A percentile compares a stretch with the other conserved stretches of the same genome.
These are phyloP conservation scores for Pseudogymnoascus sp. DNA, from an alignment of 2,329 filamentous ascomycete species.

Conservation along the genomic window DNA sequence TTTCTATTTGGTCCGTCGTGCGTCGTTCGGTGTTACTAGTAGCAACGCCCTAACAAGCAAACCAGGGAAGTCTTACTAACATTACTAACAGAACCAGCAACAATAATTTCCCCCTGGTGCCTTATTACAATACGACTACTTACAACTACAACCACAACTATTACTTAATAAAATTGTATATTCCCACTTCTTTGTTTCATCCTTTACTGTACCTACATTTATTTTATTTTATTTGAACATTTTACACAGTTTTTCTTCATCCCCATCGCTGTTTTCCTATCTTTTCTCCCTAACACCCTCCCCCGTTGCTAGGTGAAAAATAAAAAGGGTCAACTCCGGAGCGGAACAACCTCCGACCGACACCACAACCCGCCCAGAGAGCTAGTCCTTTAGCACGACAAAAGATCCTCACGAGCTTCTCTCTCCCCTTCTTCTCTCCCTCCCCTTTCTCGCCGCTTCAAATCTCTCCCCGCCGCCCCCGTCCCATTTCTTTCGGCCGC, in stretches of 20 bases:
- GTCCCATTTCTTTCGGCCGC: not conserved
- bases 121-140: not conserved
- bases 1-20: not conserved
- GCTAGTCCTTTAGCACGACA: not conserved
- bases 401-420: conserved; percentile 1
- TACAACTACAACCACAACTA: not conserved
- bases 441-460: not conserved
- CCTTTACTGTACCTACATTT: not conserved
- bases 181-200: not conserved
- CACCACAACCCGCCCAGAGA: not conserved
- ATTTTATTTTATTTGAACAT: not conserved
- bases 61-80: not conserved
- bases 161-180: not conserved
- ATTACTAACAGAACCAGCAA: not conserved
- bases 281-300: not conserved
- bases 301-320: not conserved
- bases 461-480: not conserved
- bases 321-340: not conserved
- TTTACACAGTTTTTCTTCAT: not conserved
- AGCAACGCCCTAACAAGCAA: not conserved
- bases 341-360: not conserved
- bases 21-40: not conserved
- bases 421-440: not conserved
- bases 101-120: not conserved
- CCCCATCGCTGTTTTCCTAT: not conserved